Evolutionary conservation across 768 basidiomycete species (phyloP), one percentile per base, ranked within the genome.

Genomic region (Infundibulicybe gibba): DNA sequence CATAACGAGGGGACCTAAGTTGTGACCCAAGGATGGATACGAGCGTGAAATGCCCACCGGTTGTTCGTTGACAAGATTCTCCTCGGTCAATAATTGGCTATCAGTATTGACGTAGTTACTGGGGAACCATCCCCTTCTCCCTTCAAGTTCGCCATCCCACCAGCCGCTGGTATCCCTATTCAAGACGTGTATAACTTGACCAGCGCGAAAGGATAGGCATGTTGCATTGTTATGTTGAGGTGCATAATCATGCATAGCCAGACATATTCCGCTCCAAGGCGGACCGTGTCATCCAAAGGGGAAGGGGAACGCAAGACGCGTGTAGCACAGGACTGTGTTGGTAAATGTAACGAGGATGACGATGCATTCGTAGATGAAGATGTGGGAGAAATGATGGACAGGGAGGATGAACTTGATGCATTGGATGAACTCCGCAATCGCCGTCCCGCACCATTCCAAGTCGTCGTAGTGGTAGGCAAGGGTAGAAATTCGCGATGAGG

Each of bases 91-190:
- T 33, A 80, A 72, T 43, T 74, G 74, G 43, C 77, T 70, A 53
- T 86, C 83, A 13, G 77, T 69, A 54, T 83, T 85, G 53, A 91
- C 89, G 68, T 97, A 98, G 67, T 98, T 99, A 58, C 91, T 94
- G 15, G 97, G 97, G 66, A 98, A 98, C 97, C 97, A 99, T 11
- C 97, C 97, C 56, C 94, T 72, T 50, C 84, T 70, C 2, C 84
- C 88, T 32, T 92, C 88, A 14, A 95, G 64, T 66, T 98, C 93
- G 9, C 97, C 97, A 60, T 99, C 94, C 95, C 95, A 98, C 97
- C 97, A 98, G 0, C 97, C 97, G 55, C 85, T 90, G 3, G 74
- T 50, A 67, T 97, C 92, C 53, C 84, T 78, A 58, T 91, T 92
- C 41, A 88, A 71, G n/a, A 97, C 92, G 49, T 85, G 85, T 47